A percentile compares a stretch with the other conserved stretches of the same genome.
Evolutionary conservation across 768 basidiomycete species (phyloP).

Genomic region (Tricholoma furcatifolium): DNA sequence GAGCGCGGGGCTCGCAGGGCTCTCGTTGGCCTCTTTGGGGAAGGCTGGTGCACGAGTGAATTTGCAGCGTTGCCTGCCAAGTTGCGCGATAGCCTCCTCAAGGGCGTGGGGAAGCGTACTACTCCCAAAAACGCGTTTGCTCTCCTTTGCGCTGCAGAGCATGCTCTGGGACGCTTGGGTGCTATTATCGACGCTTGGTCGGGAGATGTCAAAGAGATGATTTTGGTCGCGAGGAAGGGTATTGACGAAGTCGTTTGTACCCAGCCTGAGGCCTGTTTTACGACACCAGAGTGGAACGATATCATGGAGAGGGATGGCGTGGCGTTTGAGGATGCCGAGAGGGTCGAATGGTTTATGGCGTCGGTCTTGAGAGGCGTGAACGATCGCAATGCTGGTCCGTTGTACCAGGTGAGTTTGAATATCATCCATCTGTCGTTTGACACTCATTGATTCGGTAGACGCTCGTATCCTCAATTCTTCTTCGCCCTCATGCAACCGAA

Average conservation of each 20-base stretch:
- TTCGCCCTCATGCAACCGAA: constrained; percentile 64
- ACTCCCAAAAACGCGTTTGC: constrained; percentile 67
- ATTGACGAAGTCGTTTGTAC: constrained; percentile 62
- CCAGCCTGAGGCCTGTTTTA: constrained; percentile 65
- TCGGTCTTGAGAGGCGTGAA: constrained; percentile 59
- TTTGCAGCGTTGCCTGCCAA: constrained; percentile 71
- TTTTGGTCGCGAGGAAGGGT: constrained; percentile 56
- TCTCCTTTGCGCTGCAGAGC: constrained; percentile 65
- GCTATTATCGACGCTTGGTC: constrained; percentile 69
- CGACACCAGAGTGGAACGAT: constrained; percentile 67
- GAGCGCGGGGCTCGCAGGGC: constrained; percentile 73
- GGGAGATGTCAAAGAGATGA: constrained; percentile 65
- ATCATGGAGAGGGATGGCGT: constrained; percentile 74
- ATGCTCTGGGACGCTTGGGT: constrained; percentile 54
- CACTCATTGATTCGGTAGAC: constrained; percentile 39
- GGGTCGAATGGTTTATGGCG: constrained; percentile 75
- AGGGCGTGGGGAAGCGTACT: constrained; percentile 69
- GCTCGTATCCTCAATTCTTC: constrained; percentile 69
- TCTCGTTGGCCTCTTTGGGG: constrained; percentile 81
- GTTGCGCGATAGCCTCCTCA: constrained; percentile 65
- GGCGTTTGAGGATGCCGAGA: constrained; percentile 74
- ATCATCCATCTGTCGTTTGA: background rate
- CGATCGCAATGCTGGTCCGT: constrained; percentile 58
- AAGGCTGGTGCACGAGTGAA: constrained; percentile 84
- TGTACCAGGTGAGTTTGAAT: constrained; percentile 68